These are phyloP conservation scores for Komagataella pastoris DNA, from an alignment of 805 yeast species.

Conservation along the genomic window DNA sequence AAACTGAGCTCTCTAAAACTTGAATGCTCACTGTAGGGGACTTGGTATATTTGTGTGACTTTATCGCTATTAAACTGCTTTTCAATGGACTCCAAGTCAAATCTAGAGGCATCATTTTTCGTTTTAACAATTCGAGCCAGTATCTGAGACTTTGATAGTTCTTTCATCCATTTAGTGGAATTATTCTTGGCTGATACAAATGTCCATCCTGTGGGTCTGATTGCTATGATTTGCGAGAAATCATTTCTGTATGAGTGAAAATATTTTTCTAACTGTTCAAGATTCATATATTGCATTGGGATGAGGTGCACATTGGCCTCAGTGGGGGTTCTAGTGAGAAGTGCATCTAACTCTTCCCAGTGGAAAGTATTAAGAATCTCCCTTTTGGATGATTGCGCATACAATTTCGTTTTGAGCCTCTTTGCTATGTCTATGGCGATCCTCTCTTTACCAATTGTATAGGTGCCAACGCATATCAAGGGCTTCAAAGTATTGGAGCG, in stretches of 20 bases:
- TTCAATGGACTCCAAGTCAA: constrained; percentile 14
- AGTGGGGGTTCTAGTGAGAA: constrained; percentile 30
- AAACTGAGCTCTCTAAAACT: constrained; percentile 68
- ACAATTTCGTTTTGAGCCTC: constrained; percentile 37
- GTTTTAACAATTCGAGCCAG: constrained; percentile 3
- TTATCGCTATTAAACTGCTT: constrained; percentile 18
- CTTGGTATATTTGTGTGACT: constrained; percentile 34
- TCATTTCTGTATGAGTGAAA: constrained; percentile 29
- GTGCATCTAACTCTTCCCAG: constrained; percentile 25
- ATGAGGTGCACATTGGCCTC: constrained; percentile 58
- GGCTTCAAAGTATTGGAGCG: background rate
- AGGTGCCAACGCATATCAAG: constrained; percentile 69
- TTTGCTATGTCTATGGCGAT: constrained; percentile 58
- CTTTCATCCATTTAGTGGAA: constrained; percentile 8
- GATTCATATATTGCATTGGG: constrained; percentile 43
- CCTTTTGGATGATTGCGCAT: constrained; percentile 33
- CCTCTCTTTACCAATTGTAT: constrained; percentile 86
- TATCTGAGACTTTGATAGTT: constrained; percentile 3
- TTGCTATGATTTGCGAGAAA: constrained; percentile 54
- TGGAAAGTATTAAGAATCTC: constrained; percentile 27
- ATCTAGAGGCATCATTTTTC: background rate
- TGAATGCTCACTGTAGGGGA: constrained; percentile 93
- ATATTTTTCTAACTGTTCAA: constrained; percentile 32
- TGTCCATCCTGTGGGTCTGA: constrained; percentile 90
- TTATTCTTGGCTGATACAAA: constrained; percentile 19